Evolutionary conservation across 139 green algal species (phyloP), one percentile per base, ranked within the genome.

Genomic region (Haematococcus lacustris): DNA sequence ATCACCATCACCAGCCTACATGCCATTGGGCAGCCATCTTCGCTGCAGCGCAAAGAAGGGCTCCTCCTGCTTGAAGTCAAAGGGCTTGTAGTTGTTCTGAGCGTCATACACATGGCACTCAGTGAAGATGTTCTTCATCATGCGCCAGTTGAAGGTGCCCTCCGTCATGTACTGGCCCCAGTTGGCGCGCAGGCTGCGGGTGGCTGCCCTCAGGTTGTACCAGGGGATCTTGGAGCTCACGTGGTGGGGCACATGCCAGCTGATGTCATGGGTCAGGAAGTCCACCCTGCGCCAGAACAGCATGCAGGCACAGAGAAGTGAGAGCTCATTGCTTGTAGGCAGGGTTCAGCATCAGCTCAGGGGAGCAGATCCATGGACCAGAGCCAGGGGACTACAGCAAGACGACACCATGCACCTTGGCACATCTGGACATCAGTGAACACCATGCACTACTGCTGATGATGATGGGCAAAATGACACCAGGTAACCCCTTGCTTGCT

Each of bases 241-340:
- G 76, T 98, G 94, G 86, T 98, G 94, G 9, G 94, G 94, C 68
- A 98, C 90, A 74, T 98, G 94, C 85, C 93, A 91, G 57, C 78
- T 95, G 88, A 98, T 98, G 86, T 98, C 94, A 72, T 97, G 91
- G 72, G 82, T 93, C 77, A 98, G 84, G 76, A 97, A 91, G 85
- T 98, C 94, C 3, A 98, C 90, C 93, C 91, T 90, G 74, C 70
- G 60, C 32, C n/a, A n/a, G n/a, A n/a, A n/a, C n/a, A n/a, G n/a
- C n/a, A n/a, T n/a, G n/a, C n/a, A n/a, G n/a, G n/a, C n/a, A n/a
- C n/a, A n/a, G n/a, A n/a, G n/a, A n/a, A n/a, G n/a, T n/a, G n/a
- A n/a, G n/a, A n/a, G n/a, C n/a, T n/a, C n/a, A n/a, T n/a, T n/a
- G n/a, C n/a, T n/a, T n/a, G n/a, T n/a, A n/a, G n/a, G n/a, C n/a